These are phyloP conservation scores for Helotiales sp. DNA, from an alignment of 2,329 filamentous ascomycete genomes.

Conservation along the genomic window DNA sequence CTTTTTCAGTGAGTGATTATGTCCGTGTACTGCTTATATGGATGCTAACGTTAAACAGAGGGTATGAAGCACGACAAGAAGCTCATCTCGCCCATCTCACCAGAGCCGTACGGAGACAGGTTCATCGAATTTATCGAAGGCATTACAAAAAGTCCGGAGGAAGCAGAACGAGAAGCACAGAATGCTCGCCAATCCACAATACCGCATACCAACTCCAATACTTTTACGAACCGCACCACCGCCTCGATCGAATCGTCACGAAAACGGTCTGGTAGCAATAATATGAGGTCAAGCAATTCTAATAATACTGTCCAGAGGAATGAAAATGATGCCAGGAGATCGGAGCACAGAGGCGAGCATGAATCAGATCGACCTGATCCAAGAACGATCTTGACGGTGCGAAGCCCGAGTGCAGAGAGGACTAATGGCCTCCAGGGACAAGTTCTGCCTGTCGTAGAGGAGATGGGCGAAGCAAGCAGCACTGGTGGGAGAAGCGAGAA, in stretches of 20 bases:
- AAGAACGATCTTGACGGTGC: conserved; percentile 53
- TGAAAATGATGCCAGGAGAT: conserved; percentile 30
- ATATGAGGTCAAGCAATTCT: conserved; percentile 22
- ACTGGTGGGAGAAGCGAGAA: conserved; percentile 56
- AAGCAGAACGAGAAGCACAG: conserved; percentile 65
- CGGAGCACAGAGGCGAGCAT: conserved; percentile 38
- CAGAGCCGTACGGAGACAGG: conserved; percentile 86
- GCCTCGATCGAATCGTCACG: conserved; percentile 23
- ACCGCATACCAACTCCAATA: conserved; percentile 29
- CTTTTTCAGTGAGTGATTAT: conserved; percentile 66
- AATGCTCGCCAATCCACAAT: conserved; percentile 13
- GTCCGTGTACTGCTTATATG: not conserved
- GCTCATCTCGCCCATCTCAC: conserved; percentile 90
- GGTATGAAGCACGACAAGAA: conserved; percentile 79
- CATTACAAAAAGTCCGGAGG: conserved; percentile 87
- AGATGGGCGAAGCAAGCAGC: conserved; percentile 77
- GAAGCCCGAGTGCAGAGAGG: conserved; percentile 57
- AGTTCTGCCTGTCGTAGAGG: conserved; percentile 82
- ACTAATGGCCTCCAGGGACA: conserved; percentile 52
- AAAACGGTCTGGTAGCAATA: conserved; percentile 25
- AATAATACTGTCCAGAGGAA: conserved; percentile 29
- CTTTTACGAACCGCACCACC: conserved; percentile 24
- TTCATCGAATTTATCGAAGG: conserved; percentile 91
- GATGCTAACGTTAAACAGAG: conserved; percentile 44
- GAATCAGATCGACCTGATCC: conserved; percentile 29